A percentile compares a stretch with the other conserved stretches of the same genome.
phyloP scores from a whole-genome alignment of 805 yeast species.

The Wickerhamiella cacticola region DNA sequence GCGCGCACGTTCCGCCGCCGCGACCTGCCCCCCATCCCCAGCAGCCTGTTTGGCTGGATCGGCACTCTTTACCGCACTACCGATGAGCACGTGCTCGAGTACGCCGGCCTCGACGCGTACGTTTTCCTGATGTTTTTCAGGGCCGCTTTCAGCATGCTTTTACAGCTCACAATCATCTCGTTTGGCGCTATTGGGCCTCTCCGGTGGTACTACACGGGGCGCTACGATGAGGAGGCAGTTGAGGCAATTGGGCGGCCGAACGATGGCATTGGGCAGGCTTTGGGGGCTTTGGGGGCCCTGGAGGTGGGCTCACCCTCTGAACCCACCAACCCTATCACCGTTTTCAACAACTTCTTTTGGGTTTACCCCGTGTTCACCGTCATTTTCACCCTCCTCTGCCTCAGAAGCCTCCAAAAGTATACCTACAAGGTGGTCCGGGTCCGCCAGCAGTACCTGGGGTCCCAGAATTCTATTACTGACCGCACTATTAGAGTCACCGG shows the following conservation, averaged over 20 bases:
- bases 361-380: constrained; percentile 80
- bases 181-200: constrained; percentile 71
- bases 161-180: constrained; percentile 56
- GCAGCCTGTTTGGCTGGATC: constrained; percentile 70
- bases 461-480: constrained; percentile 81
- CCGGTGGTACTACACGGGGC: constrained; percentile 71
- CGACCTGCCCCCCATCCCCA: constrained; percentile 48
- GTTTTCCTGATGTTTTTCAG: constrained; percentile 85
- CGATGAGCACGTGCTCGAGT: constrained; percentile 69
- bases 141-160: constrained; percentile 63
- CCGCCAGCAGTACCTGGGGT: constrained; percentile 72
- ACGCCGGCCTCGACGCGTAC: constrained; percentile 89
- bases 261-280: not conserved
- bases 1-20: constrained; percentile 52
- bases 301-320: no score
- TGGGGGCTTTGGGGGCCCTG: not conserved
- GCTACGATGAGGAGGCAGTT: constrained; percentile 43
- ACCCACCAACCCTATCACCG: not conserved
- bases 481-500: constrained; percentile 81
- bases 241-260: no score
- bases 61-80: constrained; percentile 48
- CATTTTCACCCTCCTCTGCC: constrained; percentile 55
- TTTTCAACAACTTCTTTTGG: constrained; percentile 48
- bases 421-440: constrained; percentile 62
- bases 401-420: constrained; percentile 37